Base-by-base conservation (phyloP, 352 stramenopile genomes). In the Pythium sukuiense region DNA sequence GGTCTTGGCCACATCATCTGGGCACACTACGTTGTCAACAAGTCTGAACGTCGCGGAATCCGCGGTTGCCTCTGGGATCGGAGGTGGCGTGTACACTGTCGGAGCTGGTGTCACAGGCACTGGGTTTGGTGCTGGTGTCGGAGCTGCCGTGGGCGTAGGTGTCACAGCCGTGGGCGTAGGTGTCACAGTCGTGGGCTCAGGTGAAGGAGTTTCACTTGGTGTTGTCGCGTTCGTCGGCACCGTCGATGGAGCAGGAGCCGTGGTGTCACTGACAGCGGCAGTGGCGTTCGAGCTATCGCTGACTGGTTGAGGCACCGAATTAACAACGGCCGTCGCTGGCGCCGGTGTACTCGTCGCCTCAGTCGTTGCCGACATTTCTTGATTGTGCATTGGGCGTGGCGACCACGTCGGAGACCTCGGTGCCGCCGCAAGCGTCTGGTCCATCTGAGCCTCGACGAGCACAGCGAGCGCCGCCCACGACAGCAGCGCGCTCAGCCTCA, bases 71-170 rank as follows among this genome's bases (percentile, higher is more conserved):
- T 32, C 33, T 2, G 62, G 62, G 24, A 69, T 53, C 9, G 62
- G 62, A 20, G 62, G 55, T 14, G 55, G 45, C 12, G 53, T 39
- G 46, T 69, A 69, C 6, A 16, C 7, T n/a, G 55, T 62, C 30
- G 61, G 61, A 2, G 61, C 61, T 14, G 61, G 61, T 16, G 60
- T 66, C n/a, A 29, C n/a, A 8, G 59, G 3, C 18, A 24, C 16
- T 9, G 59, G 30, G 13, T 26, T 32, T 26, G 33, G n/a, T 3
- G 33, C 20, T 46, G 53, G 13, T 6, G 29, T 24, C 20, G 27
- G 13, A 35, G 33, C 18, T 11, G 54, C 12, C 18, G 54, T 48
- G 2, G 20, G 18, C 2, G 29, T 30, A 12, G 29, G 29, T 11
- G 29, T 29, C 13, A 26, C 12, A 35, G 20, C 9, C 2, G 35